phyloP scores from a whole-genome alignment of 768 basidiomycete species.

The Postia placenta region DNA sequence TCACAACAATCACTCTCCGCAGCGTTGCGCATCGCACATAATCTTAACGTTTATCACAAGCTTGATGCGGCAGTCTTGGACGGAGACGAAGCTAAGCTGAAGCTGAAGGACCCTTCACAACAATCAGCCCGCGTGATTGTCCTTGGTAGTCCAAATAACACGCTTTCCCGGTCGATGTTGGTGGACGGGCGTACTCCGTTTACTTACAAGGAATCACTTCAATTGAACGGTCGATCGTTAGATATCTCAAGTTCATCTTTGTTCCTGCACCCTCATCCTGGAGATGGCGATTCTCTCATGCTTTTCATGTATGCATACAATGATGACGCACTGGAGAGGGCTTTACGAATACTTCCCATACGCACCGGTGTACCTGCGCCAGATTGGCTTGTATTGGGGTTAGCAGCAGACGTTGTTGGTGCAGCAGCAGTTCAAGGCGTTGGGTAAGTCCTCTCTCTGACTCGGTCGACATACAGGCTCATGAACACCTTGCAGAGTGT shows the following conservation, averaged over 20 bases:
- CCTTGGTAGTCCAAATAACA: conserved; percentile 35
- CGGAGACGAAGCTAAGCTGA: conserved; percentile 30
- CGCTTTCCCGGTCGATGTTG: conserved; percentile 16
- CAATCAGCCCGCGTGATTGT: conserved; percentile 50
- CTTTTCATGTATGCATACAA: conserved; percentile 62
- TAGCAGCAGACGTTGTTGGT: conserved; percentile 47
- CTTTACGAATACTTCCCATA: conserved; percentile 70
- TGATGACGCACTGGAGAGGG: conserved; percentile 55
- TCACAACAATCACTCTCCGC: conserved; percentile 37
- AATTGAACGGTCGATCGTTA: conserved; percentile 13
- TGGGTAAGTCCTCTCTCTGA: conserved; percentile 45
- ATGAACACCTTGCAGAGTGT: conserved; percentile 22
- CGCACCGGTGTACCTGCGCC: conserved; percentile 75
- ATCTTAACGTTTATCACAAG: conserved; percentile 60
- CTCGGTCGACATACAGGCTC: not conserved
- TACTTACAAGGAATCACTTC: conserved; percentile 1
- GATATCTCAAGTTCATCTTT: conserved; percentile 36
- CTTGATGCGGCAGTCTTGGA: conserved; percentile 59
- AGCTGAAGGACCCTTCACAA: conserved; percentile 19
- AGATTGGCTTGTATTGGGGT: conserved; percentile 68
- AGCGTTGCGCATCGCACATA: conserved; percentile 63
- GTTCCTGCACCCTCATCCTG: conserved; percentile 65
- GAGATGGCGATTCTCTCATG: conserved; percentile 24
- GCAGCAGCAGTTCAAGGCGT: conserved; percentile 72
- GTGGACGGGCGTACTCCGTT: conserved; percentile 15